Percentiles rank a stretch among this genome's conserved stretches.
Evolutionary conservation across 345 rosid genomes (phyloP).

Genomic region (Lenwebbia sp.): DNA sequence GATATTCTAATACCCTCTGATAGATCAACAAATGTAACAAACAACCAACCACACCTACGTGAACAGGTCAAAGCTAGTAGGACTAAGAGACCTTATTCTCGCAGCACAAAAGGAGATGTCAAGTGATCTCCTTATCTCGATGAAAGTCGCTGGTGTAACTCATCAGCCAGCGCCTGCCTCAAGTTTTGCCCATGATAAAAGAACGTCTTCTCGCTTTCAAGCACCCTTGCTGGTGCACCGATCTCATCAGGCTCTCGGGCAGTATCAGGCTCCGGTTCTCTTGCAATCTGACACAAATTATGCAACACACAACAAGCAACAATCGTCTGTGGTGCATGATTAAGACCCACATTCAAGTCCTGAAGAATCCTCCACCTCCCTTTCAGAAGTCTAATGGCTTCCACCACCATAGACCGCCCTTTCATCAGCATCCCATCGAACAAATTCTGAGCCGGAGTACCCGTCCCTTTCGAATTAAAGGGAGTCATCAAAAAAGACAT

Average conservation of each 20-base stretch:
- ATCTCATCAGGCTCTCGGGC: constrained; percentile 83
- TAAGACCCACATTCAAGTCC: constrained; percentile 86
- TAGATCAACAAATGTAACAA: not conserved
- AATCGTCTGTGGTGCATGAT: constrained; percentile 92
- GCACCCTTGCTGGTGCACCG: constrained; percentile 56
- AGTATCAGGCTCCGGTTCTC: constrained; percentile 93
- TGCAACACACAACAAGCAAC: constrained; percentile 99
- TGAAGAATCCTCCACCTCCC: constrained; percentile 93
- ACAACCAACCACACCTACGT: not conserved
- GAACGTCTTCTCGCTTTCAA: constrained; percentile 75
- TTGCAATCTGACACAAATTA: constrained; percentile 84
- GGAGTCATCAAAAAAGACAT: constrained; percentile 87
- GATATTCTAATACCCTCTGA: not conserved
- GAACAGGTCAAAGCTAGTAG: not conserved
- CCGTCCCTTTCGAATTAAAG: constrained; percentile 68
- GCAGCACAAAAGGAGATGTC: not conserved
- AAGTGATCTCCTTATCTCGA: constrained; percentile 30
- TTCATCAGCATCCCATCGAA: constrained; percentile 99
- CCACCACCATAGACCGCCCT: constrained; percentile 88
- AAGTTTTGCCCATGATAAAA: constrained; percentile 70
- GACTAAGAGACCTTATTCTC: not conserved
- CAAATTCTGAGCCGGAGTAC: constrained; percentile 79
- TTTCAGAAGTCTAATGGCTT: constrained; percentile 85
- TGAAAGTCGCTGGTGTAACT: constrained; percentile 89
- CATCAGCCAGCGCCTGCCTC: constrained; percentile 94